Evolutionary conservation across 2,329 filamentous ascomycete species (phyloP).

Genomic region (Chaetomiaceae sp.): DNA sequence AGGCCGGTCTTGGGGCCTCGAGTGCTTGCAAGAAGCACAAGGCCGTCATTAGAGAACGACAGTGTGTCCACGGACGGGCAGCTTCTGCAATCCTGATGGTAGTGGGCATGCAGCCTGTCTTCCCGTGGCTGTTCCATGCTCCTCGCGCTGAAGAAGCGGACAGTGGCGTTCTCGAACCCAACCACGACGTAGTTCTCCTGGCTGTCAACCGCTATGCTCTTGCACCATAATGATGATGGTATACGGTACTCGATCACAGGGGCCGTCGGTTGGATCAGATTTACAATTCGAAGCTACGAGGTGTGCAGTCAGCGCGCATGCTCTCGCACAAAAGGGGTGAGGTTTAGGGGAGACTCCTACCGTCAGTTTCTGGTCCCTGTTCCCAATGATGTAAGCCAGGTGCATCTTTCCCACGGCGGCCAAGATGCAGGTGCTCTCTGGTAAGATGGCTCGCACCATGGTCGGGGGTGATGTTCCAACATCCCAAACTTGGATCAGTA

Average conservation of each 20-base stretch:
- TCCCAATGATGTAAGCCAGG: constrained; percentile 37
- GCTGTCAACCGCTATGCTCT: constrained; percentile 36
- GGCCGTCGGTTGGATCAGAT: constrained; percentile 31
- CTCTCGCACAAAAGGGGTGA: neutral
- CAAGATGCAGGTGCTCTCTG: constrained; percentile 36
- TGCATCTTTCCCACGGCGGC: constrained; percentile 35
- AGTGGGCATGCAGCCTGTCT: constrained; percentile 32
- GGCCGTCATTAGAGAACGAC: constrained; percentile 37
- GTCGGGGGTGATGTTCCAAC: constrained; percentile 34
- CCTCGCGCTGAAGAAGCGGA: constrained; percentile 37
- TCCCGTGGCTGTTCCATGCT: constrained; percentile 33
- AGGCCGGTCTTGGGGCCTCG: constrained; percentile 32
- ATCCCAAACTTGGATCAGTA: constrained; percentile 37
- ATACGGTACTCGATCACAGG: constrained; percentile 36
- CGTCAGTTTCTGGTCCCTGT: constrained; percentile 38
- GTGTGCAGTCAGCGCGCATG: neutral
- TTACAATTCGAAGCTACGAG: constrained; percentile 35
- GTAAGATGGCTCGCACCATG: constrained; percentile 31
- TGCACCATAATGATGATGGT: constrained; percentile 36
- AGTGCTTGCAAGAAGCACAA: constrained; percentile 36
- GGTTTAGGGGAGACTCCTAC: constrained; percentile 25
- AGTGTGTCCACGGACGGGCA: constrained; percentile 38
- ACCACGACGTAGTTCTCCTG: constrained; percentile 38
- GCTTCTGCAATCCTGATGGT: constrained; percentile 32
- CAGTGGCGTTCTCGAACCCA: constrained; percentile 37